phyloP scores from a whole-genome alignment of 2,329 filamentous ascomycete genomes.

The Chrysoporthe puriensis region DNA sequence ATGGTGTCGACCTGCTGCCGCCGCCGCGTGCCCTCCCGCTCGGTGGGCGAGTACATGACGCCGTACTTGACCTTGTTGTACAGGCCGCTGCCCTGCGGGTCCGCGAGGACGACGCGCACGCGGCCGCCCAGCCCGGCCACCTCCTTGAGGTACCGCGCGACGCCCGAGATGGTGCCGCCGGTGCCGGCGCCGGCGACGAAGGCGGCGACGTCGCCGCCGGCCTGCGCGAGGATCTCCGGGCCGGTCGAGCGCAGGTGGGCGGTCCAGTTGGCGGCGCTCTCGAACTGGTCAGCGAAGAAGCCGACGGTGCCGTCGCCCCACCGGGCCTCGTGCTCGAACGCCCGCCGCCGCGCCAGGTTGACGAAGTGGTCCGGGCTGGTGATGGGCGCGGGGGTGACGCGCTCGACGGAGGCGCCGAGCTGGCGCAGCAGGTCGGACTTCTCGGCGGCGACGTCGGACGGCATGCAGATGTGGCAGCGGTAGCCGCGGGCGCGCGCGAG shows the following conservation, averaged over 20 bases:
- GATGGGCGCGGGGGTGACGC: slow-evolving; percentile 88
- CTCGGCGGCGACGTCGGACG: slow-evolving; percentile 84
- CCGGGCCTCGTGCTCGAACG: slow-evolving; percentile 70
- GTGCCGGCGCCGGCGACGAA: slow-evolving; percentile 95
- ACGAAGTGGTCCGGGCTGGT: slow-evolving; percentile 94
- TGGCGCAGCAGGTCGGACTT: slow-evolving; percentile 89
- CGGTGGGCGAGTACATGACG: slow-evolving; percentile 91
- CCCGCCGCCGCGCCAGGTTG: slow-evolving; percentile 81
- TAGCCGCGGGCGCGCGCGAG: slow-evolving; percentile 89
- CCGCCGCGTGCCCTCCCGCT: slow-evolving; percentile 87
- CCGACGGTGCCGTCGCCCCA: slow-evolving; percentile 68
- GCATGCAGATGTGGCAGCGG: slow-evolving; percentile 95
- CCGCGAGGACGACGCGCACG: slow-evolving; percentile 79
- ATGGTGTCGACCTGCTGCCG: slow-evolving; percentile 93
- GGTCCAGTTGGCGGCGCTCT: slow-evolving; percentile 84
- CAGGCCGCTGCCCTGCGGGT: slow-evolving; percentile 91
- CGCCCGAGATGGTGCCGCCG: slow-evolving; percentile 88
- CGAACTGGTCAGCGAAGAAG: slow-evolving; percentile 96
- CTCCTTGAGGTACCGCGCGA: slow-evolving; percentile 82
- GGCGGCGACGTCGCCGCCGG: slow-evolving; percentile 73
- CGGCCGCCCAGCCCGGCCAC: slow-evolving; percentile 54
- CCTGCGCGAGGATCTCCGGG: slow-evolving; percentile 85
- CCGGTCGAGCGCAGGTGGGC: slow-evolving; percentile 85
- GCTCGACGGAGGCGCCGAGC: slow-evolving; percentile 89
- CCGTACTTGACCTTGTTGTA: slow-evolving; percentile 92